These are phyloP conservation scores for Solanum hybrid DNA, from an alignment of 305 asterid genomes.

Conservation along the genomic window DNA sequence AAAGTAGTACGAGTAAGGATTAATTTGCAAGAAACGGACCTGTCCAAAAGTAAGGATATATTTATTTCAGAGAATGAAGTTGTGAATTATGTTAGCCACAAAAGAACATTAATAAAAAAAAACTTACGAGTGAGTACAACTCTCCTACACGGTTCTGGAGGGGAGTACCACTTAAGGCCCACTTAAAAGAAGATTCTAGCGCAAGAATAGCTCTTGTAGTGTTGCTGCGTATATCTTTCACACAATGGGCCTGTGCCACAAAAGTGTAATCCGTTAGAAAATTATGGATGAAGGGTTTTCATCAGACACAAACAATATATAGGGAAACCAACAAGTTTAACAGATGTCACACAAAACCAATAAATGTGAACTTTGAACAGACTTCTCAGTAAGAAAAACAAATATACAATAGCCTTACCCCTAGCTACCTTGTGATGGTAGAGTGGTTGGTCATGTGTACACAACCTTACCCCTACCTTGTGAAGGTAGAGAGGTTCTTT, in stretches of 20 bases:
- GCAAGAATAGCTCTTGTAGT: conserved; percentile 66
- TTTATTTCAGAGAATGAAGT: neutral
- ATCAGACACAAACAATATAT: neutral
- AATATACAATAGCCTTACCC: neutral
- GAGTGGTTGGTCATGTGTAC: neutral
- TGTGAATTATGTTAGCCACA: neutral
- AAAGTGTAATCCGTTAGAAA: neutral
- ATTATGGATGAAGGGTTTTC: neutral
- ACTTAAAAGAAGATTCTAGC: neutral
- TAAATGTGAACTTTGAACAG: neutral
- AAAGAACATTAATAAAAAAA: neutral
- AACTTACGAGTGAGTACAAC: conserved; percentile 59
- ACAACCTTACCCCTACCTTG: neutral
- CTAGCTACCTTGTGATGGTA: neutral
- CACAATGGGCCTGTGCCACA: conserved; percentile 67
- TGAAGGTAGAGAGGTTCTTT: neutral
- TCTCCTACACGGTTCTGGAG: neutral
- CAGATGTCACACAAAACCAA: neutral
- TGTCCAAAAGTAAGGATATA: conserved; percentile 22
- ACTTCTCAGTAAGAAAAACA: neutral
- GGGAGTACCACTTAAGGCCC: neutral
- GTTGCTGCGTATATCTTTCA: conserved; percentile 73
- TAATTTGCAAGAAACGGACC: conserved; percentile 79
- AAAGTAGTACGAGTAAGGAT: conserved; percentile 77
- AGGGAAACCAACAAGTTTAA: neutral